Evolutionary conservation across 1,284 basidiomycete species (phyloP), one percentile per base, ranked within the genome.

Genomic region (Austroboletus rostrupii): DNA sequence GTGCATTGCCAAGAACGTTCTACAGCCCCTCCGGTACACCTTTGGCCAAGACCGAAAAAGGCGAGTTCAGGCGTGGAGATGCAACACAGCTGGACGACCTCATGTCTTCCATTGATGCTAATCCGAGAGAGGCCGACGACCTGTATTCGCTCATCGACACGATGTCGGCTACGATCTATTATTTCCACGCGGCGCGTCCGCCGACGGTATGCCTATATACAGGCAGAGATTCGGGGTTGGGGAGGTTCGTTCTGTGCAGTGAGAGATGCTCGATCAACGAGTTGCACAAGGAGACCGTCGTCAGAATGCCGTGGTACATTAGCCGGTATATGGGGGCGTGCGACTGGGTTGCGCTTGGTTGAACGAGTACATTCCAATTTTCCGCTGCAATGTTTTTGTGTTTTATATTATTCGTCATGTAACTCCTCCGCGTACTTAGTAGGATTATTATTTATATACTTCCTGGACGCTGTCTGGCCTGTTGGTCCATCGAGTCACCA

Each of bases 131-230:
- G 16, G 16, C 17, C 16, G 19, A 20, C 14, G 7, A 37, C n/a
- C 36, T 37, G n/a, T 37, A 37, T 20, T 12, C 28, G 0, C 61
- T 66, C 21, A 5, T 66, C 17, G 65, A 64, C 45, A 67, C 62
- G 0, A 0, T 52, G 1, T 66, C 65, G 1, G 45, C 49, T 3
- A 65, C 60, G 6, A n/a, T 63, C 7, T 66, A 58, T 36, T 63
- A 66, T 44, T 66, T 63, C 53, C 49, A 45, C 1, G 61, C 59
- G 12, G 41, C 36, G 2, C 47, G 45, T 39, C 63, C 63, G 0
- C 61, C 61, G 11, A 65, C 52, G 12, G 63, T 67, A 3, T 66
- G 61, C 31, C 36, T 67, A 26, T 67, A 48, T 37, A 59, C 53
- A 0, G 61, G 61, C 10, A 39, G 39, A 6, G 61, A 63, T 35